These are phyloP conservation scores for Orbilia quercus DNA, from an alignment of 2,329 filamentous ascomycete genomes.

Conservation along the genomic window DNA sequence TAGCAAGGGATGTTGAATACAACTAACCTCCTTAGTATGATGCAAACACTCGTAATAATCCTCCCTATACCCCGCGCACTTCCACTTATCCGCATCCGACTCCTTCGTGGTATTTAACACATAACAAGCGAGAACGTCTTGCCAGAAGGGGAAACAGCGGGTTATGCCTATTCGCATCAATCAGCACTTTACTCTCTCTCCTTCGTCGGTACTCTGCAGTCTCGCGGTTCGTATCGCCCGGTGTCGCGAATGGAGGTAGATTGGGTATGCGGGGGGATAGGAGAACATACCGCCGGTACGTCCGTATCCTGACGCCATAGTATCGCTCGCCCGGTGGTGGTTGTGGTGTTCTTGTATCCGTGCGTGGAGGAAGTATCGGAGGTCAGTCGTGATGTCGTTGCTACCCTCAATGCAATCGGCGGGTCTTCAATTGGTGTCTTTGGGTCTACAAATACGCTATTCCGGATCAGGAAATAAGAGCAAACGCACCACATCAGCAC, in stretches of 20 bases:
- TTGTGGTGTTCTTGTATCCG: slow-evolving; percentile 45
- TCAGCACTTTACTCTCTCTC: too few species aligned
- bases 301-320: slow-evolving; percentile 85
- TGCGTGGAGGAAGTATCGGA: slow-evolving; percentile 7
- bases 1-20: neutral
- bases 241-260: too few species aligned
- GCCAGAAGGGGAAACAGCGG: slow-evolving; percentile 97
- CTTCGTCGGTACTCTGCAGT: too few species aligned
- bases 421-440: slow-evolving; percentile 20
- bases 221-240: too few species aligned
- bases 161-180: slow-evolving; percentile 69
- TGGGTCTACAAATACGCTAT: neutral
- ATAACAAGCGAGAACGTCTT: slow-evolving; percentile 98
- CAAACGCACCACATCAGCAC: slow-evolving; percentile 6
- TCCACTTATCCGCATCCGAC: slow-evolving; percentile 78
- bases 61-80: slow-evolving; percentile 85
- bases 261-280: neutral
- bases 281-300: slow-evolving; percentile 77
- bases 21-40: slow-evolving; percentile 94
- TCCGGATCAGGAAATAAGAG: slow-evolving; percentile 9
- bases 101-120: slow-evolving; percentile 88
- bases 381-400: slow-evolving; percentile 35
- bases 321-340: slow-evolving; percentile 58
- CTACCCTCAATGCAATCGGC: slow-evolving; percentile 1
- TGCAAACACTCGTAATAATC: slow-evolving; percentile 99